Evolutionary conservation across 164 flowering plant species (phyloP).

Genomic region (Vitis rotundifolia): DNA sequence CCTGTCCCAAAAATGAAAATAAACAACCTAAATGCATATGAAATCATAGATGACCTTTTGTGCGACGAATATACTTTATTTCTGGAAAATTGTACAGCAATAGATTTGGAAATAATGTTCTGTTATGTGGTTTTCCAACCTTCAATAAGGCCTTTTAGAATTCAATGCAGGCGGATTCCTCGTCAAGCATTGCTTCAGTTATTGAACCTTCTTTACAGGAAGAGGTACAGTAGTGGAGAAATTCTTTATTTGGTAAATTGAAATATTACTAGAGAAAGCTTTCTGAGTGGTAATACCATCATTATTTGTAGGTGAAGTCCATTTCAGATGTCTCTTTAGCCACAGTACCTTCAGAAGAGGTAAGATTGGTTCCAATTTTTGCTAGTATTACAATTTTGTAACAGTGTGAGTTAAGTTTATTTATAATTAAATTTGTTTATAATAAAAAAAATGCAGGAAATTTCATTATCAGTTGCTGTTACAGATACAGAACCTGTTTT

Average conservation of each 20-base stretch:
- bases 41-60: too few species aligned
- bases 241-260: not conserved
- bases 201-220: conserved; percentile 8
- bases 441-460: not conserved
- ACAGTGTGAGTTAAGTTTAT: not conserved
- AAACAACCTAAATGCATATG: not conserved
- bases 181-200: conserved; percentile 11
- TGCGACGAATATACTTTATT: too few species aligned
- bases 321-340: conserved; percentile 4
- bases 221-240: conserved; percentile 11
- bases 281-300: not conserved
- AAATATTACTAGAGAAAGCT: not conserved
- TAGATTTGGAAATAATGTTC: too few species aligned
- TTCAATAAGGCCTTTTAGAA: not conserved
- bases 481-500: not conserved
- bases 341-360: conserved; percentile 5
- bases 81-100: too few species aligned
- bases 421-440: not conserved
- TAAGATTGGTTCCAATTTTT: not conserved
- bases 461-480: not conserved
- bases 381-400: not conserved
- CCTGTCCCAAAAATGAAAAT: not conserved
- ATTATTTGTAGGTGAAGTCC: conserved; percentile 14
- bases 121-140: not conserved
- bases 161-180: conserved; percentile 21